Base-by-base conservation (phyloP, 1,139 yeast genomes). In the Yamadazyma kanchanaburiensis region DNA sequence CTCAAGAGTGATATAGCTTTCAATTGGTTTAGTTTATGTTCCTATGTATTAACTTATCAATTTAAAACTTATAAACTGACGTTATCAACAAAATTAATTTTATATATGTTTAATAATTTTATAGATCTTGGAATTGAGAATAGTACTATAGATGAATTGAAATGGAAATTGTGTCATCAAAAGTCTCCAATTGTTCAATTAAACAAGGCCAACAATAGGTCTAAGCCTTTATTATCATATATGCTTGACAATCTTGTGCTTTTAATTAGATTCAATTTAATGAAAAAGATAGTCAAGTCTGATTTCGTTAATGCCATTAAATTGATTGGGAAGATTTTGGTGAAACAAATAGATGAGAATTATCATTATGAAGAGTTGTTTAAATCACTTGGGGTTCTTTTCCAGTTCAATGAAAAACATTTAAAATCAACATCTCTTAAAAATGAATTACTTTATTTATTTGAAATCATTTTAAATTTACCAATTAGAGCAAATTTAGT, bases 131-230 rank as follows among this genome's bases (percentile, higher is more conserved):
- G n/a, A n/a, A 10, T 18, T 8, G 10, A 10, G 10, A 18, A 18
- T 10, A 39, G 45, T 4, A 49, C 48, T 15, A 58, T 68, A 14
- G 54, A 67, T 32, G 73, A 66, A 37, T 57, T 52, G 36, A 54
- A 54, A 29, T 65, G 70, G 68, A 67, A 66, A 36, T 40, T 66
- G 26, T 61, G 69, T 27, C 73, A 61, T 36, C 73, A 66, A 30
- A 57, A 53, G 31, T 24, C 39, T 5, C 72, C 73, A 1, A 39
- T 61, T 12, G 43, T 67, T 2, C 66, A 66, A 4, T 43, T 43
- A 13, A 54, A 52, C 31, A 29, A 41, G 2, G 53, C 44, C 2
- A 40, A 48, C 6, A 46, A 41, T 15, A 62, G 58, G 0, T 34
- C 46, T 23, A 65, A 64, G 30, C 49, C 61, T 2, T 38, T 61